These are phyloP conservation scores for Breviolum minutum DNA, from an alignment of 73 alveolate genomes.

Conservation along the genomic window DNA sequence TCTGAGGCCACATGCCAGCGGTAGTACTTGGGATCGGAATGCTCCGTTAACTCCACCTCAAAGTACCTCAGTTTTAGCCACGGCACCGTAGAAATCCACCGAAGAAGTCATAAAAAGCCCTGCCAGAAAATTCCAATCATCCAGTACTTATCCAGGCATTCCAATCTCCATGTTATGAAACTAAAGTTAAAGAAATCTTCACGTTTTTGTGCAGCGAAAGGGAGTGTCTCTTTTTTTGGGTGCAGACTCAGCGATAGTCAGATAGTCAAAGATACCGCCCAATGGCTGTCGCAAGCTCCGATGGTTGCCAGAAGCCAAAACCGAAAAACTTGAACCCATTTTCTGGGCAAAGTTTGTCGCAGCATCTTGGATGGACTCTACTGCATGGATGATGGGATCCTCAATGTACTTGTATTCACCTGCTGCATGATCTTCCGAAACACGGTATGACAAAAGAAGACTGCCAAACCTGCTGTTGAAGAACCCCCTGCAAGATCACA, in stretches of 20 bases:
- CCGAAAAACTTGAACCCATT: neutral
- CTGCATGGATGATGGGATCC: neutral
- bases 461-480: neutral
- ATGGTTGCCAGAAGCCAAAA: neutral
- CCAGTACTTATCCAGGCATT: neutral
- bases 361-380: neutral
- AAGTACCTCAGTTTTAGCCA: slow-evolving; percentile 47
- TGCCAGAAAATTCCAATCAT: neutral
- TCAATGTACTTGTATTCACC: neutral
- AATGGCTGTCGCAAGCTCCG: no score
- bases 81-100: neutral
- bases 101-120: no score
- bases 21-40: slow-evolving; percentile 88
- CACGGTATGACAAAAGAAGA: neutral
- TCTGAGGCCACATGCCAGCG: slow-evolving; percentile 33
- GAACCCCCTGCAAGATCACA: neutral
- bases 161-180: no score
- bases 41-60: slow-evolving; percentile 93
- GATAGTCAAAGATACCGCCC: no score
- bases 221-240: no score
- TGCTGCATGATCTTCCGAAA: neutral
- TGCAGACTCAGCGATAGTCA: no score
- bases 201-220: no score
- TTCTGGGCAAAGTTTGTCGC: neutral
- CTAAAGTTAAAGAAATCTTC: no score